Evolutionary conservation across 192 early-diverging fungal genomes (phyloP), one percentile per base, ranked within the genome.

Genomic region (Podila clonocystis): DNA sequence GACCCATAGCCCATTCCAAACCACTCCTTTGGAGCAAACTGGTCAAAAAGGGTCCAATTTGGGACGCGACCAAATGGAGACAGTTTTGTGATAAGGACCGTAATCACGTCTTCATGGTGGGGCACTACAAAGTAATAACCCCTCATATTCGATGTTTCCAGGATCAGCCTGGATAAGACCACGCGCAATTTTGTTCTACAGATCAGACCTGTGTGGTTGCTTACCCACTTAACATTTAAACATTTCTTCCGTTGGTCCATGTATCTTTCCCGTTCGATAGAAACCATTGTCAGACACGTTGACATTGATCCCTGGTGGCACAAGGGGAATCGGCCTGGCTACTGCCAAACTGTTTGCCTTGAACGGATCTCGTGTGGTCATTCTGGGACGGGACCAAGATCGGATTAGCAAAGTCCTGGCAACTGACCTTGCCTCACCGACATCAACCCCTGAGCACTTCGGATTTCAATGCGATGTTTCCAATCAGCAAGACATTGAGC

Each of bases 311-410:
- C 91, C 93, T 22, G 94, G 94, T 0, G 94, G 93, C 0, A 92
- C 90, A 28, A 90, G 94, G 57, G 94, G 94, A 13, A 95, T 95
- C 66, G 94, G 94, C 9, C 70, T 90, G 6, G 88, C 91, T 17
- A 89, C 88, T 68, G 89, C 91, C 7, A 63, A 84, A 41, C 85
- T 89, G 17, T 92, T 94, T 74, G 89, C 91, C 1, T 29, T 62
- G 9, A 83, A 89, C 4, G 91, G 91, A 3, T 88, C 88, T 2
- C 80, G 77, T 2, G 65, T 91, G 19, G 83, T 92, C 22, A 48
- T 93, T 5, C 70, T 91, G 2, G 91, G 92, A 5, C 87, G 89
- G 9, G 69, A 90, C 58, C 59, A 38, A 12, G 76, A 78, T 34
- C 67, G 75, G 65, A 84, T 85, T 28, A 17, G 67, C 24, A 41